Evolutionary conservation across 1,284 basidiomycete genomes (phyloP), one percentile per base, ranked within the genome.

Genomic region (Anthracocystis panici-leucophaei): DNA sequence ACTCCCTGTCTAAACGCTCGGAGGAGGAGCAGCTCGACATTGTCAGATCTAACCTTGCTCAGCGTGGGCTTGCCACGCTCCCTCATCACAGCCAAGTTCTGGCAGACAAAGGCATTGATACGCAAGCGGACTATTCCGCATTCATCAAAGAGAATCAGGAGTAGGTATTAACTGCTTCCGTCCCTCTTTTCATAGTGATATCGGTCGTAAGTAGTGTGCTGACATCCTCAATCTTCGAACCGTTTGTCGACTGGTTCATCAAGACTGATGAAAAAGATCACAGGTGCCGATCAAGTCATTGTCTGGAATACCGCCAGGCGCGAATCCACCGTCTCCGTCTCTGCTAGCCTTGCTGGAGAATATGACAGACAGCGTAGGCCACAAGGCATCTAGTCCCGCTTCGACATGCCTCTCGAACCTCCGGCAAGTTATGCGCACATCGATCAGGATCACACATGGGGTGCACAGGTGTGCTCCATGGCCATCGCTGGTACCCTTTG

Each of bases 291-390:
- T 38, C 33, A 60, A 9, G 57, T 70, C n/a, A 70, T 70, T 21
- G 57, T 70, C 8, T 70, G 67, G 67, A 70, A 70, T 11, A 65
- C 67, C 11, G 57, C 57, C 27, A 56, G 57, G 27, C 57, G 67
- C 38, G 61, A 70, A 20, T 59, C 61, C 9, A 53, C 67, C 23
- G 62, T 58, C 7, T 52, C 57, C 3, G 44, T 40, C 2, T 68
- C 66, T 18, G 67, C 57, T 21, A 70, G 57, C 35, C 45, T 64
- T 9, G 54, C 53, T 1, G 67, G 64, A 8, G 57, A 58, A 10
- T 54, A 50, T 18, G 55, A 69, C 14, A 53, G 48, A 18, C 67
- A 70, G 27, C 42, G 49, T 9, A 38, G 45, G 14, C 67, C 67
- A 12, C 67, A 70, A 33, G 67, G 67, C n/a, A 41, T 65, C 29